phyloP scores from a whole-genome alignment of 1,139 yeast genomes.

The Ashbya aceris region DNA sequence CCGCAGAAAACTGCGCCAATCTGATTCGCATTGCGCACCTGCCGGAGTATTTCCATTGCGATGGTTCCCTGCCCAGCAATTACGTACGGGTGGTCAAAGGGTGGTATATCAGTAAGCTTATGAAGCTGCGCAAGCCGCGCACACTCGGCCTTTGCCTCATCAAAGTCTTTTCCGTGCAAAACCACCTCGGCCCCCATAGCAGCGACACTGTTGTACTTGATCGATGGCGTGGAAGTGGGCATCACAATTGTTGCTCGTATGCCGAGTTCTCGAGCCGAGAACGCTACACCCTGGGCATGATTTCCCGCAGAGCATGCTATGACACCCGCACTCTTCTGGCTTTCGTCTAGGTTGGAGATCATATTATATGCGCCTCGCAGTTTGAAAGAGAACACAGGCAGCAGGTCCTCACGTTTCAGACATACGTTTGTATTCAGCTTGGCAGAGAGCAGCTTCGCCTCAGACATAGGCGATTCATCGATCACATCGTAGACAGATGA shows the following conservation, averaged over 20 bases:
- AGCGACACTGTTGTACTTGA: conserved; percentile 82
- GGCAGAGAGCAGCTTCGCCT: conserved; percentile 67
- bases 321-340: conserved; percentile 72
- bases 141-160: conserved; percentile 86
- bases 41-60: conserved; percentile 87
- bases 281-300: conserved; percentile 99
- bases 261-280: conserved; percentile 69
- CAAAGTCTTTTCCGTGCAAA: conserved; percentile 86
- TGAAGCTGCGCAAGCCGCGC: conserved; percentile 55
- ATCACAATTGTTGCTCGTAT: conserved; percentile 94
- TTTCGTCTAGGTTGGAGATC: conserved; percentile 76
- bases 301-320: conserved; percentile 98
- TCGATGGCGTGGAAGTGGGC: conserved; percentile 96
- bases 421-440: conserved; percentile 63
- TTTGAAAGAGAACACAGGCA: conserved; percentile 93
- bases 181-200: conserved; percentile 93
- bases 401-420: conserved; percentile 82
- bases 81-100: conserved; percentile 94
- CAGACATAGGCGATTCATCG: conserved; percentile 76
- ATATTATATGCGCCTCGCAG: conserved; percentile 95
- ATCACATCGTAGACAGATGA: conserved; percentile 93
- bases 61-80: conserved; percentile 99
- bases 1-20: conserved; percentile 84
- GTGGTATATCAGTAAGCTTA: conserved; percentile 84
- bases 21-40: conserved; percentile 54